A percentile compares a stretch with the other conserved stretches of the same genome.
These are phyloP conservation scores for Cinnamomum micranthum DNA, from an alignment of 164 flowering plant genomes.

Conservation along the genomic window DNA sequence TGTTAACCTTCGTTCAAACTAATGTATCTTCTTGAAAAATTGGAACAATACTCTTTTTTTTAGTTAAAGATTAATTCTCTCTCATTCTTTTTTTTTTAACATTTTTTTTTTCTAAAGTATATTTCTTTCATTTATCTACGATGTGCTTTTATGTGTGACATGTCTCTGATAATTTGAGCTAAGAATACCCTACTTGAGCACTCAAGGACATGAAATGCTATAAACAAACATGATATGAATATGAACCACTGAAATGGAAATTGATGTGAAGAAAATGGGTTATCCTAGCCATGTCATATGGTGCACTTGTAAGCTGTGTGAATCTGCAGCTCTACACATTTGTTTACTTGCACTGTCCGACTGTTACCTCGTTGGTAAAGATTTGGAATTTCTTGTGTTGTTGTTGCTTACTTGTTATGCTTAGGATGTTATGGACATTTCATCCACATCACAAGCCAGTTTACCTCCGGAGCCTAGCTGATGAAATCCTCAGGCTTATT, in stretches of 20 bases:
- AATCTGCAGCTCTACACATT: neutral
- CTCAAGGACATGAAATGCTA: neutral
- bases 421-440: neutral
- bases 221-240: neutral
- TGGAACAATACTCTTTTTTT: no score
- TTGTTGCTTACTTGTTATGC: neutral
- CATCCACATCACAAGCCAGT: neutral
- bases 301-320: neutral
- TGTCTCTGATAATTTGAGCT: neutral
- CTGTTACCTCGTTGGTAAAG: neutral
- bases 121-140: neutral
- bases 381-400: neutral
- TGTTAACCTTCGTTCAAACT: no score
- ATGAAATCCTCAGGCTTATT: neutral
- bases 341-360: neutral
- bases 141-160: neutral
- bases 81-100: no score
- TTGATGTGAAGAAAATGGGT: neutral
- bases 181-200: neutral
- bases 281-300: neutral
- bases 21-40: no score
- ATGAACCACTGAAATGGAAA: neutral
- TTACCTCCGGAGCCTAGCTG: neutral
- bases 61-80: no score
- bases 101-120: neutral